Conservation (phyloP, 1,139 yeast species). For the Debaryomyces fabryi region DNA sequence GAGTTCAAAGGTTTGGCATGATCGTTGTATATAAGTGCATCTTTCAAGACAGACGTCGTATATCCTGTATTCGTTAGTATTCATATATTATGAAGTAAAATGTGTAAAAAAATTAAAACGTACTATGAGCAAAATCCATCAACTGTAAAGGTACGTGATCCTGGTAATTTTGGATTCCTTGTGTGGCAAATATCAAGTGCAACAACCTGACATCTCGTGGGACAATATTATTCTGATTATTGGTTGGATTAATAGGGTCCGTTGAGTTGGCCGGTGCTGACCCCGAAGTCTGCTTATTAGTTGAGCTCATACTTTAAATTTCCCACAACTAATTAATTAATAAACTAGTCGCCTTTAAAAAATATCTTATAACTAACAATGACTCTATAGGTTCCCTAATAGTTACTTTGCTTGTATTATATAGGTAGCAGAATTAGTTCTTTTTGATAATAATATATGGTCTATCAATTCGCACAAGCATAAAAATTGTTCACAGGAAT, state of each 20-base stretch:
- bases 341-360: not conserved
- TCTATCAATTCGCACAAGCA: constrained; percentile 6
- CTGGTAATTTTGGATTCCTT: constrained; percentile 88
- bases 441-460: not conserved
- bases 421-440: not conserved
- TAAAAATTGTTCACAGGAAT: not conserved
- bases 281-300: constrained; percentile 13
- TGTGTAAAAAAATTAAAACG: constrained; percentile 18
- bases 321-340: not conserved
- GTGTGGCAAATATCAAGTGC: constrained; percentile 89
- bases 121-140: constrained; percentile 90
- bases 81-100: constrained; percentile 2
- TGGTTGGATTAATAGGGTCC: constrained; percentile 6
- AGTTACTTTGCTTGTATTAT: not conserved
- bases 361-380: not conserved
- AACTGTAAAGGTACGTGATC: constrained; percentile 94
- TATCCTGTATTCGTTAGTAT: constrained; percentile 50
- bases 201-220: constrained; percentile 92
- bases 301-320: constrained; percentile 11
- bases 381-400: not conserved
- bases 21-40: constrained; percentile 86
- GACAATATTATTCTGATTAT: constrained; percentile 28
- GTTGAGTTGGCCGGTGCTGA: constrained; percentile 5
- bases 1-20: constrained; percentile 57
- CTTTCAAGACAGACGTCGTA: constrained; percentile 82